These are phyloP conservation scores for Recurvomyces mirabilis DNA, from an alignment of 495 filamentous ascomycete species.

Conservation along the genomic window DNA sequence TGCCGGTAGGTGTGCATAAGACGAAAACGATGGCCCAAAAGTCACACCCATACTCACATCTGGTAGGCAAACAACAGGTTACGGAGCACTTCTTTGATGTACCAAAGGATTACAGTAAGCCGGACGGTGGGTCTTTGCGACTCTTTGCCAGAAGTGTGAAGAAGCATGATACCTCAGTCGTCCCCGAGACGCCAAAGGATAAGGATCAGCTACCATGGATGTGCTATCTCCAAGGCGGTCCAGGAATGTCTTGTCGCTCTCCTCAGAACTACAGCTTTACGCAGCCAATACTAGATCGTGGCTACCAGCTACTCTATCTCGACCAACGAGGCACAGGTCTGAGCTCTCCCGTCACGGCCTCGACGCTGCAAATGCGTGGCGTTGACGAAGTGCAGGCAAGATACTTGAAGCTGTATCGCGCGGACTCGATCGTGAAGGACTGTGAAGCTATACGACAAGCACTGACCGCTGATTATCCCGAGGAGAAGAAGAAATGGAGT, in stretches of 20 bases:
- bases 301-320: conserved; percentile 73
- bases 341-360: conserved; percentile 63
- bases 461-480: conserved; percentile 57
- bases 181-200: conserved; percentile 25
- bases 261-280: conserved; percentile 63
- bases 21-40: not conserved
- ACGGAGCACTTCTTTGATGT: conserved; percentile 80
- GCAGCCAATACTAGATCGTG: conserved; percentile 58
- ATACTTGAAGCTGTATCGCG: conserved; percentile 78
- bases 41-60: not conserved
- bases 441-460: conserved; percentile 72
- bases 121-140: conserved; percentile 46
- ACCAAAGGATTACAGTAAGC: conserved; percentile 61
- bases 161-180: conserved; percentile 52
- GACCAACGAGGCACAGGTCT: conserved; percentile 86
- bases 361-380: conserved; percentile 53
- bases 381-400: conserved; percentile 55
- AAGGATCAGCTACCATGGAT: conserved; percentile 46
- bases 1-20: conserved; percentile 18
- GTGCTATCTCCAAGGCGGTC: conserved; percentile 46
- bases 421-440: conserved; percentile 76
- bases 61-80: conserved; percentile 59
- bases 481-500: conserved; percentile 65
- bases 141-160: conserved; percentile 66
- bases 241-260: conserved; percentile 59